Evolutionary conservation across 306 rosid genomes (phyloP).

Genomic region (Dryas octopetala): DNA sequence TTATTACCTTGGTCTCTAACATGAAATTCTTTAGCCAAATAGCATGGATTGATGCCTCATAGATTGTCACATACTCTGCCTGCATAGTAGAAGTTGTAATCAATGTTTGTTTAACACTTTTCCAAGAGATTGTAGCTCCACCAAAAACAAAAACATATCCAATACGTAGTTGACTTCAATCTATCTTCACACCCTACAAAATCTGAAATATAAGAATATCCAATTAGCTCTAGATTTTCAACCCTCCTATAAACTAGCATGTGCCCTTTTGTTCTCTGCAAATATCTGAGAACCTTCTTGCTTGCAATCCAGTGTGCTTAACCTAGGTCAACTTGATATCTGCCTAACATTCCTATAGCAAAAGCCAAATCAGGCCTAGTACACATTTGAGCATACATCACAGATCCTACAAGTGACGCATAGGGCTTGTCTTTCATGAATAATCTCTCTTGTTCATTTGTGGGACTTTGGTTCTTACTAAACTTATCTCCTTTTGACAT

Average conservation of each 20-base stretch:
- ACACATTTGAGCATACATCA: background rate
- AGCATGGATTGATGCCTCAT: background rate
- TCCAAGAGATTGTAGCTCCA: background rate
- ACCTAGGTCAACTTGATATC: background rate
- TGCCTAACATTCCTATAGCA: background rate
- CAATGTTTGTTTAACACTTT: background rate
- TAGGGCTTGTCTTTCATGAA: background rate
- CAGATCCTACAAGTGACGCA: background rate
- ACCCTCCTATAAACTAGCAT: background rate
- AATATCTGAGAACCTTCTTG: background rate
- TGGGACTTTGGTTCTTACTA: background rate
- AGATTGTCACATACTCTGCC: background rate
- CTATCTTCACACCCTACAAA: background rate
- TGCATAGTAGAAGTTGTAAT: background rate
- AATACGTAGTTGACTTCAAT: background rate
- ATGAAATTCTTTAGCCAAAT: background rate
- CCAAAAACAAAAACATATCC: background rate
- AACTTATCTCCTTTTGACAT: background rate
- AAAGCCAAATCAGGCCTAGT: background rate
- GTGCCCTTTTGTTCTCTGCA: background rate
- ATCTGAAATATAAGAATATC: background rate
- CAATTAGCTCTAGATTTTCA: background rate
- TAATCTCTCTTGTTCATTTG: background rate
- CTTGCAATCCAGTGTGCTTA: background rate
- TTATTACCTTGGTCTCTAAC: background rate